phyloP scores from a whole-genome alignment of 768 basidiomycete species.

The Leccinum imitatum region DNA sequence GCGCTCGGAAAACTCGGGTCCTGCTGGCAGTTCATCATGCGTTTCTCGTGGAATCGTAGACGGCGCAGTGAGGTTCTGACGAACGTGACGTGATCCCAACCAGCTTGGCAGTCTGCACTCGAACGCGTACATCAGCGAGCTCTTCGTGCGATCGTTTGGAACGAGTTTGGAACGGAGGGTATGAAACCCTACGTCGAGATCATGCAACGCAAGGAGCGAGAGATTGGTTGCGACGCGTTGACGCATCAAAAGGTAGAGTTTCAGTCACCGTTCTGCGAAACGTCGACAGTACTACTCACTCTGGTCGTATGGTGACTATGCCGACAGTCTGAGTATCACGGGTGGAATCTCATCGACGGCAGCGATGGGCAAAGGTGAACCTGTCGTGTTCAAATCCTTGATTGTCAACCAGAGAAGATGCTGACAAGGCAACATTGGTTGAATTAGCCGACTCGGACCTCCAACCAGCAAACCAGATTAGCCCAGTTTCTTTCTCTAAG shows the following conservation, averaged over 20 bases:
- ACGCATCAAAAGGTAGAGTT: constrained; percentile 87
- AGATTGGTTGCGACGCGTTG: constrained; percentile 94
- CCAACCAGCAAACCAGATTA: background rate
- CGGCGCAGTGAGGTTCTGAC: background rate
- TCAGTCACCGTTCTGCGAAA: background rate
- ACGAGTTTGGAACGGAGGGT: constrained; percentile 78
- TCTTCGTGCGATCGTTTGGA: constrained; percentile 67
- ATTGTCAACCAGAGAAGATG: background rate
- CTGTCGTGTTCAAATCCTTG: constrained; percentile 27
- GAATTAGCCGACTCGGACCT: background rate
- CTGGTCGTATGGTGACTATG: constrained; percentile 72
- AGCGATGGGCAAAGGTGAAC: constrained; percentile 92
- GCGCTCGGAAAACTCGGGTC: constrained; percentile 57
- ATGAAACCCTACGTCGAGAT: constrained; percentile 99
- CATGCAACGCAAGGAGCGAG: constrained; percentile 88
- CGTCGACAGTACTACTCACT: constrained; percentile 19
- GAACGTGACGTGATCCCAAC: constrained; percentile 1
- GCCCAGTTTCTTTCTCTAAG: background rate
- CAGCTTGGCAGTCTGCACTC: constrained; percentile 96
- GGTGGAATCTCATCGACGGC: constrained; percentile 95
- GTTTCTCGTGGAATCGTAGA: constrained; percentile 25
- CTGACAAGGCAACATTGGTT: background rate
- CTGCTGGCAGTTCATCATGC: constrained; percentile 97
- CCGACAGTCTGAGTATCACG: constrained; percentile 82
- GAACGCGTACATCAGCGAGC: constrained; percentile 93